Percentiles rank a stretch among this genome's conserved stretches.
phyloP scores from a whole-genome alignment of 805 yeast genomes.

The Maudiozyma bulderi region DNA sequence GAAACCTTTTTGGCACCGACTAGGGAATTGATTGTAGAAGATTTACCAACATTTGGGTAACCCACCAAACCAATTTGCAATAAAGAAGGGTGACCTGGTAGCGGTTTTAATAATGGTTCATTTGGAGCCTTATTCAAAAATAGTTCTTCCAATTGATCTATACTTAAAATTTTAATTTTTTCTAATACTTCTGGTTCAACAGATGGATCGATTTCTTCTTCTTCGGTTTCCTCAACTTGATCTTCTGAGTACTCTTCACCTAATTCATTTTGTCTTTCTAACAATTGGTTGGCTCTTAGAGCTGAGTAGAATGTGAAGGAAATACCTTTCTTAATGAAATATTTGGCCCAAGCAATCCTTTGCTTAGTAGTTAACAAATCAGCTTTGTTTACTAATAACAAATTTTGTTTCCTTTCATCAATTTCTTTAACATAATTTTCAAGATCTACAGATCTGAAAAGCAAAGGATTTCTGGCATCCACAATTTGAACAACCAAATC shows the following conservation, averaged over 20 bases:
- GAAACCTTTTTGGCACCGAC: slow-evolving; percentile 97
- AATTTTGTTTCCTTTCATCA: slow-evolving; percentile 64
- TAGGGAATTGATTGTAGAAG: slow-evolving; percentile 94
- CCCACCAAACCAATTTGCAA: slow-evolving; percentile 94
- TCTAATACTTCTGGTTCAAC: slow-evolving; percentile 32
- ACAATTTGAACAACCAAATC: slow-evolving; percentile 94
- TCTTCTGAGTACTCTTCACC: slow-evolving; percentile 20
- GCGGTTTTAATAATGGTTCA: slow-evolving; percentile 42
- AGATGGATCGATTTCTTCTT: slow-evolving; percentile 24
- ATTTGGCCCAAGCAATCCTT: slow-evolving; percentile 78
- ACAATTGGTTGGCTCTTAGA: slow-evolving; percentile 63
- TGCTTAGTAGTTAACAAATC: slow-evolving; percentile 74
- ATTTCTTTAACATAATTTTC: slow-evolving; percentile 75
- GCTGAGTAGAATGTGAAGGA: slow-evolving; percentile 91
- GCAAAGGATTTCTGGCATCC: slow-evolving; percentile 89
- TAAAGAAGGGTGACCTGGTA: slow-evolving; percentile 50
- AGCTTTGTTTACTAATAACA: slow-evolving; percentile 85
- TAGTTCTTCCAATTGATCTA: slow-evolving; percentile 75
- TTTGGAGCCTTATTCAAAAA: slow-evolving; percentile 71
- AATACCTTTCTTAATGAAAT: slow-evolving; percentile 59
- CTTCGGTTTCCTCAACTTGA: slow-evolving; percentile 14
- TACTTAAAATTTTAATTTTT: slow-evolving; percentile 60
- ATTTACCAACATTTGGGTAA: slow-evolving; percentile 92
- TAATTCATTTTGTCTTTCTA: slow-evolving; percentile 48
- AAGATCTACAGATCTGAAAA: slow-evolving; percentile 81